A percentile compares a stretch with the other conserved stretches of the same genome.
phyloP scores from a whole-genome alignment of 2,329 filamentous ascomycete genomes.

The Bipolaris oryzae region DNA sequence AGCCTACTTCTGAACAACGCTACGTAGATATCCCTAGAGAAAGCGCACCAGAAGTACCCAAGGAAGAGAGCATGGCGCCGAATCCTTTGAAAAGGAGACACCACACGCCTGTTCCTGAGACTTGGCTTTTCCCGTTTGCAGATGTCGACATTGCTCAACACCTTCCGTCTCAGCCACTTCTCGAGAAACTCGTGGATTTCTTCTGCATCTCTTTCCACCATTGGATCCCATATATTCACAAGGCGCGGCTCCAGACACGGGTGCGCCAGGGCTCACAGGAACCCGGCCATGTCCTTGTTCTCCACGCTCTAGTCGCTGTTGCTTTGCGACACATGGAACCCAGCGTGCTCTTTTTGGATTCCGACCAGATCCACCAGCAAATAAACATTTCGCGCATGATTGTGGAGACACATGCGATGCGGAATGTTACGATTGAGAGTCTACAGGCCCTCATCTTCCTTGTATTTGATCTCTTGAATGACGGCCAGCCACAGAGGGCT shows the following conservation, averaged over 20 bases:
- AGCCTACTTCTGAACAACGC: background rate
- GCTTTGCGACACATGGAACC: conserved; percentile 39
- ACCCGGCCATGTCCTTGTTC: conserved; percentile 28
- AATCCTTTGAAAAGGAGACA: conserved; percentile 37
- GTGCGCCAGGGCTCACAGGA: conserved; percentile 26
- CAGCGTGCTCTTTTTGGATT: conserved; percentile 29
- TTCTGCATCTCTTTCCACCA: conserved; percentile 45
- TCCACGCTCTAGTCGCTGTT: conserved; percentile 39
- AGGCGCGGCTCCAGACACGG: conserved; percentile 34
- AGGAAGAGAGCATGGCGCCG: background rate
- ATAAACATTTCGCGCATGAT: conserved; percentile 36
- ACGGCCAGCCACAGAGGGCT: conserved; percentile 37
- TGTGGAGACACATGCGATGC: conserved; percentile 38
- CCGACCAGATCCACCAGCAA: conserved; percentile 35
- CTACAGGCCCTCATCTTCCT: conserved; percentile 41
- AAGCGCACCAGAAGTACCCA: background rate
- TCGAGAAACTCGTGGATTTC: conserved; percentile 37
- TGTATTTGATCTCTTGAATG: conserved; percentile 42
- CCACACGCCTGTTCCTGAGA: conserved; percentile 20
- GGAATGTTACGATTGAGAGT: conserved; percentile 36
- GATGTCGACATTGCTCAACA: conserved; percentile 34
- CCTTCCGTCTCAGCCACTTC: conserved; percentile 33
- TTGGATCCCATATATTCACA: conserved; percentile 45
- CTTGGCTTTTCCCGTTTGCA: conserved; percentile 28
- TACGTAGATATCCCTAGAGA: background rate